A percentile compares a stretch with the other conserved stretches of the same genome.
Evolutionary conservation across 495 filamentous ascomycete genomes (phyloP).

Genomic region (Penicillium parvum): DNA sequence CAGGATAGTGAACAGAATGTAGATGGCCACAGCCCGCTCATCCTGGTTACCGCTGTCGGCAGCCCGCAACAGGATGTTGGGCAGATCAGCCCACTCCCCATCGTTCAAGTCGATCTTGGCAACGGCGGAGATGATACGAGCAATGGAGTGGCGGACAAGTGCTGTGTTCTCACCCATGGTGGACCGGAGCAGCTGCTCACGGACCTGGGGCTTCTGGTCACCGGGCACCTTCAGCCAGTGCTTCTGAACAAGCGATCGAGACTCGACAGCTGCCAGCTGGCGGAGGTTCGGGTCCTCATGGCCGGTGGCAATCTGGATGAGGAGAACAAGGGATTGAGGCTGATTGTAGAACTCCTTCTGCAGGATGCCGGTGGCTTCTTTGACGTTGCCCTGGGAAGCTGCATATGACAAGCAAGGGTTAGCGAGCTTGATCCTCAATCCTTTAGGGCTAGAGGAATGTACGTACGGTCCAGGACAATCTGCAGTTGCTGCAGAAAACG

Average conservation of each 20-base stretch:
- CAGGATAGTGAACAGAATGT: constrained; percentile 86
- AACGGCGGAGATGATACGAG: constrained; percentile 81
- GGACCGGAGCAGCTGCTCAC: constrained; percentile 74
- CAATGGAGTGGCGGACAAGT: constrained; percentile 77
- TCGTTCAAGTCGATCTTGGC: constrained; percentile 82
- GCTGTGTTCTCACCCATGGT: constrained; percentile 71
- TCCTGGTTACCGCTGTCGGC: constrained; percentile 63
- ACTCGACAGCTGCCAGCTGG: constrained; percentile 88
- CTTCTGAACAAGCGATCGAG: constrained; percentile 72
- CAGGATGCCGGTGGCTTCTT: constrained; percentile 82
- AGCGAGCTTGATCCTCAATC: constrained; percentile 1
- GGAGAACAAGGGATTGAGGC: constrained; percentile 72
- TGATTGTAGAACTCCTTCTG: constrained; percentile 89
- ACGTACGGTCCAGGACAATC: constrained; percentile 71
- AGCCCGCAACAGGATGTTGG: constrained; percentile 68
- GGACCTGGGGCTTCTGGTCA: constrained; percentile 69
- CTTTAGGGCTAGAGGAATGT: not conserved
- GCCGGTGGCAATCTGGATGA: constrained; percentile 78
- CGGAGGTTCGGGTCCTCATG: constrained; percentile 68
- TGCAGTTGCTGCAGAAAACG: constrained; percentile 69
- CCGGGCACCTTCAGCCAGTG: constrained; percentile 68
- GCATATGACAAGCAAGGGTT: constrained; percentile 13
- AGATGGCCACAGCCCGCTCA: constrained; percentile 86
- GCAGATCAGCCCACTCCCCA: constrained; percentile 80
- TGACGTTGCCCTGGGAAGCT: constrained; percentile 56